phyloP scores from a whole-genome alignment of 1,284 basidiomycete species.

The Austroboletus sp. region DNA sequence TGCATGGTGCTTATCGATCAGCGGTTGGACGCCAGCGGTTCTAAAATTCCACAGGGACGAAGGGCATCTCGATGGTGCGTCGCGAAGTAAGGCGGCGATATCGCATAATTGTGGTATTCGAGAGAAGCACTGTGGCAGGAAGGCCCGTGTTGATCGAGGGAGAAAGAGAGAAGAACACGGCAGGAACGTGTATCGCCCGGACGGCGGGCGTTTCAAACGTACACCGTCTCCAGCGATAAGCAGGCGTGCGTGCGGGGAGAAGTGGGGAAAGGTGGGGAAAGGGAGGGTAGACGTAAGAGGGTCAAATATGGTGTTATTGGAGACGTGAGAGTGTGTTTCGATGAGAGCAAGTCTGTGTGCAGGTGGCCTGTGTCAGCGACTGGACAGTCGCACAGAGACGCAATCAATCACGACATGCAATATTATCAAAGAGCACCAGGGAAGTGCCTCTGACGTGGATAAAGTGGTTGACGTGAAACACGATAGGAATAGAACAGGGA shows the following conservation, averaged over 20 bases:
- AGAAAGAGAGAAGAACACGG: constrained; percentile 7
- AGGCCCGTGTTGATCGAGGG: constrained; percentile 15
- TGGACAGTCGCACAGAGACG: not conserved
- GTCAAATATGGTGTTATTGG: constrained; percentile 7
- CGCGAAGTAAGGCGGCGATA: constrained; percentile 14
- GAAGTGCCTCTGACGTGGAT: not conserved
- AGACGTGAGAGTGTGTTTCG: too few relatives aligned
- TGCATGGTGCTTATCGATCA: constrained; percentile 5
- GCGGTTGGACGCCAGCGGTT: not conserved
- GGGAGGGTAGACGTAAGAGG: constrained; percentile 9
- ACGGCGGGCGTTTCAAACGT: constrained; percentile 5
- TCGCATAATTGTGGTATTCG: constrained; percentile 20
- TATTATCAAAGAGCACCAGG: not conserved
- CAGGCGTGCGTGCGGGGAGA: constrained; percentile 11
- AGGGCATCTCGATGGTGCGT: constrained; percentile 2
- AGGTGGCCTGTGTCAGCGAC: not conserved
- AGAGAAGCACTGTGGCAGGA: constrained; percentile 23
- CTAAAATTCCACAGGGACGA: constrained; percentile 5
- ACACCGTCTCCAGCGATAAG: not conserved
- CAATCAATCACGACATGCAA: constrained; percentile 1
- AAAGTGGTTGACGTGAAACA: constrained; percentile 2
- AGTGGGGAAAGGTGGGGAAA: constrained; percentile 25
- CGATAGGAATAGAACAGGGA: constrained; percentile 6
- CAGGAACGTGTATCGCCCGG: constrained; percentile 6
- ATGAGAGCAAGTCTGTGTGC: not conserved